A percentile compares a stretch with the other conserved stretches of the same genome.
Conservation (phyloP, 345 rosid genomes). For the Populus alba region DNA sequence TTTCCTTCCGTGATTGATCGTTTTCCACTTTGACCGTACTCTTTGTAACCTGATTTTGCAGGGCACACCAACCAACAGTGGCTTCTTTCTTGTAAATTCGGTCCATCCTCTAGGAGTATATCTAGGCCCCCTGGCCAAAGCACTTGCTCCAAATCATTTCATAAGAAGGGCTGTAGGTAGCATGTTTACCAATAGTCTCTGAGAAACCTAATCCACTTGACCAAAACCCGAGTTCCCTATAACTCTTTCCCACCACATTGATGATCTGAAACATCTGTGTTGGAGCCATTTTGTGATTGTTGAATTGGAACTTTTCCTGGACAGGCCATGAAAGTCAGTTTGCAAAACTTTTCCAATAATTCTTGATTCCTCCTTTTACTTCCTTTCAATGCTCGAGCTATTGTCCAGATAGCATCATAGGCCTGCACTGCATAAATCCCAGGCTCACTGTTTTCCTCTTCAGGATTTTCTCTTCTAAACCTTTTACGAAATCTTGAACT, state of each 20-base stretch:
- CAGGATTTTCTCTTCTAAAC: constrained; percentile 16
- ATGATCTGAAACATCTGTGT: constrained; percentile 8
- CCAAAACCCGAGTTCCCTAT: constrained; percentile 32
- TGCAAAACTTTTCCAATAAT: background rate
- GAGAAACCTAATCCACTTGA: constrained; percentile 22
- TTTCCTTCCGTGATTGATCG: background rate
- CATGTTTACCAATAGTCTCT: background rate
- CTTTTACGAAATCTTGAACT: constrained; percentile 1
- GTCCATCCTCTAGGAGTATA: constrained; percentile 26
- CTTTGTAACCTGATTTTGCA: background rate
- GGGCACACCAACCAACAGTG: constrained; percentile 28
- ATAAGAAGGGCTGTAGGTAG: constrained; percentile 1
- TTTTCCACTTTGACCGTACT: constrained; percentile 7
- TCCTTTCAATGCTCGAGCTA: constrained; percentile 15
- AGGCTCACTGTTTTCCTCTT: constrained; percentile 20
- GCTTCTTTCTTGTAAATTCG: background rate
- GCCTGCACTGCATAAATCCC: constrained; percentile 23
- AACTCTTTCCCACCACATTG: constrained; percentile 23
- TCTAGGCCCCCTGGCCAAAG: constrained; percentile 29
- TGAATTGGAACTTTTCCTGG: constrained; percentile 17
- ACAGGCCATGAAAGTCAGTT: constrained; percentile 17
- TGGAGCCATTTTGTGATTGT: constrained; percentile 3
- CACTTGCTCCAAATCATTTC: constrained; percentile 17
- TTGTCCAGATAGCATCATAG: constrained; percentile 19
- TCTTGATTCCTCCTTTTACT: background rate